Evolutionary conservation across 208 protist genomes (phyloP).

Genomic region (Crithidia brevicula): DNA sequence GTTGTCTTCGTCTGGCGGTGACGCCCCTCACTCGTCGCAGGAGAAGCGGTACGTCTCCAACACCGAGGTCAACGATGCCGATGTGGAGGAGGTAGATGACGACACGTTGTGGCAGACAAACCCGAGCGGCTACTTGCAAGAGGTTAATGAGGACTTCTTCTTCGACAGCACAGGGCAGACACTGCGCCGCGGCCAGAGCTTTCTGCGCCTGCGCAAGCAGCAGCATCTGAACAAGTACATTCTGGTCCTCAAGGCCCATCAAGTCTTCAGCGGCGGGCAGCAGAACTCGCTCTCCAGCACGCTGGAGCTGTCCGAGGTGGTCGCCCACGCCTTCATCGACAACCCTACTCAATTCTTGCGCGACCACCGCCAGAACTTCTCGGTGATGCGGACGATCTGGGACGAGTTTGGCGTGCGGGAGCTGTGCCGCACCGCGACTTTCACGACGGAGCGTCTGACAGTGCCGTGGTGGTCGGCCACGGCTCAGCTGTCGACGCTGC

Average conservation of each 20-base stretch:
- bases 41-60: slow-evolving; percentile 29
- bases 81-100: slow-evolving; percentile 5
- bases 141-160: slow-evolving; percentile 79
- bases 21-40: slow-evolving; percentile 9
- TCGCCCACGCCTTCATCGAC: slow-evolving; percentile 53
- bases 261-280: slow-evolving; percentile 42
- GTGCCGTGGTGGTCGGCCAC: slow-evolving; percentile 56
- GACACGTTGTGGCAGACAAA: slow-evolving; percentile 27
- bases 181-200: slow-evolving; percentile 40
- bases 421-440: slow-evolving; percentile 53
- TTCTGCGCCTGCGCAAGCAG: slow-evolving; percentile 62
- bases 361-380: slow-evolving; percentile 45
- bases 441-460: slow-evolving; percentile 54
- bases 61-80: slow-evolving; percentile 18
- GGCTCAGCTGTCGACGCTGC: slow-evolving; percentile 36
- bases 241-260: slow-evolving; percentile 65
- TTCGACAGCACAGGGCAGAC: slow-evolving; percentile 54
- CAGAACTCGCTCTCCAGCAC: slow-evolving; percentile 46
- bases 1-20: not conserved
- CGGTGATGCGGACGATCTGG: slow-evolving; percentile 58
- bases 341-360: slow-evolving; percentile 60
- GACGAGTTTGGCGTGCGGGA: slow-evolving; percentile 47
- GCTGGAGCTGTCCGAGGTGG: slow-evolving; percentile 45
- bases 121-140: slow-evolving; percentile 30
- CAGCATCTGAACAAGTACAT: slow-evolving; percentile 37